Percentiles rank a stretch among this genome's conserved stretches.
Conservation (phyloP, 2,329 filamentous ascomycete genomes). For the Grosmannia penicillata region DNA sequence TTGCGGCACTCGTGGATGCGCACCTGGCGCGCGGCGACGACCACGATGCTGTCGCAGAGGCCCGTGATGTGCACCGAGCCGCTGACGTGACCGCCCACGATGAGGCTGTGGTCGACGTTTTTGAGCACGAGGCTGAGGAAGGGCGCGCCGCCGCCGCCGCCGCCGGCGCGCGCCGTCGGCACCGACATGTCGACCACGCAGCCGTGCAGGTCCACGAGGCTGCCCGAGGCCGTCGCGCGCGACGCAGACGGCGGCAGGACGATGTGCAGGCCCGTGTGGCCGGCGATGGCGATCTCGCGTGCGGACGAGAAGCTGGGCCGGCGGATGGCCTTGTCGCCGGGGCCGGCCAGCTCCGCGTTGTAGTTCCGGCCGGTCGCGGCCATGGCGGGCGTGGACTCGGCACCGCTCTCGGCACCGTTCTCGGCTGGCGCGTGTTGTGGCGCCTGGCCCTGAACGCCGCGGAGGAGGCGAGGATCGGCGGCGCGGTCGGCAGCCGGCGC, state of each 20-base stretch:
- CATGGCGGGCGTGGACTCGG: constrained; percentile 20
- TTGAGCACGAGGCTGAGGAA: constrained; percentile 59
- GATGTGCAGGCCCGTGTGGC: constrained; percentile 57
- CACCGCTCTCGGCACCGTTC: constrained; percentile 20
- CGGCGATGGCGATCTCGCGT: constrained; percentile 47
- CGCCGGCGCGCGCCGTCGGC: constrained; percentile 29
- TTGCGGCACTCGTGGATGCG: constrained; percentile 78
- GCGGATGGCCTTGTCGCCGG: constrained; percentile 27
- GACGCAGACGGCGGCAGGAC: constrained; percentile 59
- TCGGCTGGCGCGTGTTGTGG: constrained; percentile 12
- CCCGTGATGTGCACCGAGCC: constrained; percentile 76
- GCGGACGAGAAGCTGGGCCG: constrained; percentile 50
- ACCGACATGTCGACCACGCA: constrained; percentile 73
- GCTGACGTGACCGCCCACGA: constrained; percentile 64
- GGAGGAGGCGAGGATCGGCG: constrained; percentile 26
- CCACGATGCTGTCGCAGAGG: constrained; percentile 55
- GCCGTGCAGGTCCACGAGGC: constrained; percentile 50
- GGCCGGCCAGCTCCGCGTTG: constrained; percentile 37
- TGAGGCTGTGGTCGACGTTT: constrained; percentile 52
- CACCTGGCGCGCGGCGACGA: constrained; percentile 74
- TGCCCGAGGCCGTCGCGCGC: constrained; percentile 57
- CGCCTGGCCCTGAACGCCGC: too few relatives aligned
- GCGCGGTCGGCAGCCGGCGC: constrained; percentile 14
- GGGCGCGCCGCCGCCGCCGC: constrained; percentile 28
- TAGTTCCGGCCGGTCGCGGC: constrained; percentile 31